These are phyloP conservation scores for Flaveria bidentis DNA, from an alignment of 129 eudicot species.

Conservation along the genomic window DNA sequence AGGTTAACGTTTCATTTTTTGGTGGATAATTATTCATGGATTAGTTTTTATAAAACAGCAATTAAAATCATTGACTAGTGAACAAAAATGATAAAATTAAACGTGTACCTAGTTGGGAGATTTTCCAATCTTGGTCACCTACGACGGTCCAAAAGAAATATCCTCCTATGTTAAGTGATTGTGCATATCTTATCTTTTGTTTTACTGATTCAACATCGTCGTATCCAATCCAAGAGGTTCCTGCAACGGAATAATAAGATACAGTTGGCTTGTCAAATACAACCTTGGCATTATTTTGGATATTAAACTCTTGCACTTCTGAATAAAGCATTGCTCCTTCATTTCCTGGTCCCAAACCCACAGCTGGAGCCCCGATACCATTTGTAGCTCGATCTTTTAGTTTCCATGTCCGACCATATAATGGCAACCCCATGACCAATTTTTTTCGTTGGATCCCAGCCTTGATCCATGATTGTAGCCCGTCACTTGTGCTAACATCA, in stretches of 20 bases:
- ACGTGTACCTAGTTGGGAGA: conserved; percentile 56
- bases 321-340: conserved; percentile 44
- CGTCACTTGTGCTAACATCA: conserved; percentile 61
- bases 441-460: conserved; percentile 55
- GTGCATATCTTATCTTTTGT: conserved; percentile 52
- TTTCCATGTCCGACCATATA: conserved; percentile 75
- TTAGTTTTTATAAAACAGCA: no score
- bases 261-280: conserved; percentile 54
- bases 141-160: conserved; percentile 74
- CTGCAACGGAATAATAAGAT: conserved; percentile 57
- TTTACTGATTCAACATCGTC: conserved; percentile 55
- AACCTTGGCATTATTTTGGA: conserved; percentile 46
- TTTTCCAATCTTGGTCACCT: conserved; percentile 56
- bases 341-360: conserved; percentile 56
- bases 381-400: conserved; percentile 45
- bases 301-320: conserved; percentile 45
- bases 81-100: neutral
- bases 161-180: conserved; percentile 54
- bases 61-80: neutral
- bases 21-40: no score
- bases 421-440: conserved; percentile 75
- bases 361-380: conserved; percentile 69
- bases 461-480: conserved; percentile 66
- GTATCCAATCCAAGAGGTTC: conserved; percentile 66
- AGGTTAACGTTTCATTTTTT: neutral